Evolutionary conservation across 768 basidiomycete species (phyloP).

Genomic region (Russula compacta): DNA sequence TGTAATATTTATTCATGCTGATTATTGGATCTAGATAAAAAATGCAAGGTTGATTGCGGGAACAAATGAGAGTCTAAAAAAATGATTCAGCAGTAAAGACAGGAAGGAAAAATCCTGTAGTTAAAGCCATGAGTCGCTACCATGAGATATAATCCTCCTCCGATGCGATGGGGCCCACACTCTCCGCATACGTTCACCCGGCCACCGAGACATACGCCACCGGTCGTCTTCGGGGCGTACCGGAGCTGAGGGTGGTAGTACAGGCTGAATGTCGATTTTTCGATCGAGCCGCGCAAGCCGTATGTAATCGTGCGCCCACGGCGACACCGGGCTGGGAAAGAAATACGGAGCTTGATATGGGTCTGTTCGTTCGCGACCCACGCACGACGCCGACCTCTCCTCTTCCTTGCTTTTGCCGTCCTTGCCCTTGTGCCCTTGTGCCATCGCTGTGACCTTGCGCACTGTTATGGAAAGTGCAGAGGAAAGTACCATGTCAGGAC

Average conservation of each 20-base stretch:
- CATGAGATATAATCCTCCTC: background rate
- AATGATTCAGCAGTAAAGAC: background rate
- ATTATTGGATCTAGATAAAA: background rate
- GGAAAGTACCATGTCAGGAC: background rate
- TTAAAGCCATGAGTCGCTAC: background rate
- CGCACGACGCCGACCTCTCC: background rate
- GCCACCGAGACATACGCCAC: background rate
- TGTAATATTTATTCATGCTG: too few relatives aligned
- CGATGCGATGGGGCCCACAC: background rate
- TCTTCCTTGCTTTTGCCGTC: background rate
- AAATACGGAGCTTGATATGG: conserved; percentile 61
- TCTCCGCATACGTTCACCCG: background rate
- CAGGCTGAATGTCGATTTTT: background rate
- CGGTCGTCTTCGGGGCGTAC: background rate
- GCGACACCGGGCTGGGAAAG: conserved; percentile 40
- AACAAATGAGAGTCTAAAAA: background rate
- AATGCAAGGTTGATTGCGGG: too few relatives aligned
- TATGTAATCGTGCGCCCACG: conserved; percentile 29
- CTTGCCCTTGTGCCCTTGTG: background rate
- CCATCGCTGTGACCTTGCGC: background rate
- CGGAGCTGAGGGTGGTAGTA: background rate
- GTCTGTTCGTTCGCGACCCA: conserved; percentile 34
- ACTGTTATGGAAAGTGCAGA: background rate
- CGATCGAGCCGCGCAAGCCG: conserved; percentile 18
- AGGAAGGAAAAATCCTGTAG: too few relatives aligned